Percentiles rank a stretch among this genome's conserved stretches.
These are phyloP conservation scores for Syncephalastrum racemosum DNA, from an alignment of 371 early-diverging fungal species.

Conservation along the genomic window DNA sequence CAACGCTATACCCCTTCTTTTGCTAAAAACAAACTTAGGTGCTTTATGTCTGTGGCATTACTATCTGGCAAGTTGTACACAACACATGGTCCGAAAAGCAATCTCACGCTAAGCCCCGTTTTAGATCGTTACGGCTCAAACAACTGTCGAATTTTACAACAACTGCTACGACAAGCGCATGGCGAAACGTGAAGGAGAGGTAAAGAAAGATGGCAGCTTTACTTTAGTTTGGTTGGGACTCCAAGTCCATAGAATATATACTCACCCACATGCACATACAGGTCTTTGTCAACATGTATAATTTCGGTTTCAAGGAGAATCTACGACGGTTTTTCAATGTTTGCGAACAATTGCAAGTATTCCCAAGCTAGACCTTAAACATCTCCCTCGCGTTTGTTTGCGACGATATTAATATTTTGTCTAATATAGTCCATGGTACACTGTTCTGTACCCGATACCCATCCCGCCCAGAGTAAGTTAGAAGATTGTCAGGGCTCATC, in stretches of 20 bases:
- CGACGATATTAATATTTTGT: too few relatives aligned
- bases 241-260: background rate
- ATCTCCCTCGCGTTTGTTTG: too few relatives aligned
- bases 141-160: slow-evolving; percentile 62
- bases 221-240: background rate
- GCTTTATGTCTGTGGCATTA: slow-evolving; percentile 60
- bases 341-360: slow-evolving; percentile 43
- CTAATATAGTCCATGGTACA: slow-evolving; percentile 55
- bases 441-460: slow-evolving; percentile 51
- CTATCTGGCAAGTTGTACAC: slow-evolving; percentile 44
- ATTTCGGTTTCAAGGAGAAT: slow-evolving; percentile 54
- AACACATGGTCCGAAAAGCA: background rate
- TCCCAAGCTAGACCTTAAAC: too few relatives aligned
- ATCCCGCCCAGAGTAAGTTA: slow-evolving; percentile 49
- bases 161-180: slow-evolving; percentile 52
- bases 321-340: slow-evolving; percentile 54
- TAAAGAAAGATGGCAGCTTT: slow-evolving; percentile 8
- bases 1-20: background rate
- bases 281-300: slow-evolving; percentile 60
- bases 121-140: slow-evolving; percentile 60
- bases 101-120: background rate
- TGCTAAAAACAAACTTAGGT: slow-evolving; percentile 18
- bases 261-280: slow-evolving; percentile 2
- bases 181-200: slow-evolving; percentile 53
- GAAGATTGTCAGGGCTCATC: background rate